Evolutionary conservation across 2,329 filamentous ascomycete species (phyloP).

Genomic region (Huntiella moniliformis): DNA sequence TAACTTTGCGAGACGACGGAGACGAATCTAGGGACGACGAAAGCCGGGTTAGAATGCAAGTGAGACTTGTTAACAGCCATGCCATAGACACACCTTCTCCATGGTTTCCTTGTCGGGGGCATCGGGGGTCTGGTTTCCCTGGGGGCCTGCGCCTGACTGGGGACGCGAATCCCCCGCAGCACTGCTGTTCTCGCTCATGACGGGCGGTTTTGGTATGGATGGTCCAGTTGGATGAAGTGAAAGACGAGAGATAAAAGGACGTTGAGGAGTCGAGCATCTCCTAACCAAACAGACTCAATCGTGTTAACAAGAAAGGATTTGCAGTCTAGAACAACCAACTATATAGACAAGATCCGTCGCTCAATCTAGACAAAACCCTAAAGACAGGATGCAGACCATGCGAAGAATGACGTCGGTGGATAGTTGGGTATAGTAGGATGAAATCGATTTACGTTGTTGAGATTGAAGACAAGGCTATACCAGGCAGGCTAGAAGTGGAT

Average conservation of each 20-base stretch:
- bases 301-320: not conserved
- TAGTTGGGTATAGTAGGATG: too few species aligned
- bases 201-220: not conserved
- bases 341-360: too few species aligned
- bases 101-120: slow-evolving; percentile 40
- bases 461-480: too few species aligned
- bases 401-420: too few species aligned
- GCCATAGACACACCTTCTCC: slow-evolving; percentile 26
- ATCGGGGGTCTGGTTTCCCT: slow-evolving; percentile 19
- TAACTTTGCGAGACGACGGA: slow-evolving; percentile 31
- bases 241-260: not conserved
- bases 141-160: not conserved
- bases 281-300: not conserved
- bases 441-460: too few species aligned
- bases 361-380: too few species aligned
- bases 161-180: slow-evolving; percentile 1
- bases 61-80: slow-evolving; percentile 11
- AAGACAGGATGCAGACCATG: too few species aligned
- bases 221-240: not conserved
- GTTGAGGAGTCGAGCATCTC: not conserved
- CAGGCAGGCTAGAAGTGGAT: too few species aligned
- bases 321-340: not conserved
- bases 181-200: slow-evolving; percentile 5
- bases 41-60: slow-evolving; percentile 2
- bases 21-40: slow-evolving; percentile 23